Evolutionary conservation across 805 yeast species (phyloP).

Genomic region (Yamadazyma olivae): DNA sequence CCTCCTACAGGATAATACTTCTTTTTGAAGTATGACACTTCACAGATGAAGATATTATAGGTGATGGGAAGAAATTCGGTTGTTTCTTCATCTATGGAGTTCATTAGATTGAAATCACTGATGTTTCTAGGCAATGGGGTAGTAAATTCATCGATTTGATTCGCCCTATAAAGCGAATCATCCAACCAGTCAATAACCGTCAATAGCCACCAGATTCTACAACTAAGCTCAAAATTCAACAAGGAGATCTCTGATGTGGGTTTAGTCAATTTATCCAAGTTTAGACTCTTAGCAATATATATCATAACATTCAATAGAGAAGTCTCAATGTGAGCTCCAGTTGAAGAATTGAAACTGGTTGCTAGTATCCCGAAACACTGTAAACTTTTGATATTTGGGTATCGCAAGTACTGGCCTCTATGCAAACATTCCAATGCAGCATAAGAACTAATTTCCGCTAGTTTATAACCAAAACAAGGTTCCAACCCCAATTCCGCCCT

Average conservation of each 20-base stretch:
- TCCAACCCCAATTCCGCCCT: slow-evolving; percentile 17
- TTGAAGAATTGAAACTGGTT: slow-evolving; percentile 21
- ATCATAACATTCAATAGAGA: slow-evolving; percentile 17
- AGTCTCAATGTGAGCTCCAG: slow-evolving; percentile 25
- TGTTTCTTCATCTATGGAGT: slow-evolving; percentile 11
- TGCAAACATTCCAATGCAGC: slow-evolving; percentile 28
- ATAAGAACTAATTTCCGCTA: slow-evolving; percentile 23
- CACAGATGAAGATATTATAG: slow-evolving; percentile 14
- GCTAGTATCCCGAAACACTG: slow-evolving; percentile 24
- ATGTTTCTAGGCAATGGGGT: slow-evolving; percentile 21
- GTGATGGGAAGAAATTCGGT: slow-evolving; percentile 19
- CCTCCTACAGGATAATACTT: slow-evolving; percentile 16
- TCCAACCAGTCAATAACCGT: slow-evolving; percentile 31
- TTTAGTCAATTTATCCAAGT: slow-evolving; percentile 15
- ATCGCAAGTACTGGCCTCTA: slow-evolving; percentile 29
- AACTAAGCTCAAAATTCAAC: slow-evolving; percentile 13
- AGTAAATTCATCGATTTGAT: slow-evolving; percentile 18
- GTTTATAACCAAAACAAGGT: slow-evolving; percentile 20
- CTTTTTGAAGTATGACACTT: slow-evolving; percentile 21
- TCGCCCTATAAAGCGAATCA: slow-evolving; percentile 15
- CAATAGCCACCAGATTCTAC: slow-evolving; percentile 26
- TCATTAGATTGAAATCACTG: slow-evolving; percentile 9
- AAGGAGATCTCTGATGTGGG: slow-evolving; percentile 9
- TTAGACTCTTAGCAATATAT: slow-evolving; percentile 20
- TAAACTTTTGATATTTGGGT: slow-evolving; percentile 20